Base-by-base conservation (phyloP, 345 rosid genomes). In the Abelmoschus esculentus region DNA sequence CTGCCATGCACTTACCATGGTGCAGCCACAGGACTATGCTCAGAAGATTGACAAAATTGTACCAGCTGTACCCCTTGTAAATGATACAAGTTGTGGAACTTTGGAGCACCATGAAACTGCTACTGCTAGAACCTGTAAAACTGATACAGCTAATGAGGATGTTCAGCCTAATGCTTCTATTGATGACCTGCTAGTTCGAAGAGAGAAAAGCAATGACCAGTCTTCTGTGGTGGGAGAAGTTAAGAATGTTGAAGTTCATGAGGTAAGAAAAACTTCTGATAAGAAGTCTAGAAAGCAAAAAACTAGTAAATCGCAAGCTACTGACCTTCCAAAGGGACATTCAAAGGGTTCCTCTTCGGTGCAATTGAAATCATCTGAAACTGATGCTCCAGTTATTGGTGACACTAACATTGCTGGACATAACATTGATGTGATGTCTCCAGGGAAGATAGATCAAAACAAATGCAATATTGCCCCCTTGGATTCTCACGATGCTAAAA, bases 231-330 rank as follows among this genome's bases (percentile, higher is more conserved):
- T 55, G 31, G 47, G 78, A 5, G 91, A 81, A 70, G 74, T 66
- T 28, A 89, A 82, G 76, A 77, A 52, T 75, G 78, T 44, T 80
- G 97, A 91, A 76, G 74, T 67, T 44, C 78, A 78, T 63, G 97
- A 86, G 67, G 80, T 73, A 26, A 87, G 80, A 66, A 95, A 88
- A 73, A 72, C 85, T 69, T 80, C 90, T 29, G 97, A 88, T 71
- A 95, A 91, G 87, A 92, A 89, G 83, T 80, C 96, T 31, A 89
- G 86, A 78, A 92, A 86, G 80, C 97, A 90, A 71, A 91, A 91
- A 70, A 74, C 83, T 77, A 63, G 72, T 11, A 92, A 86, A 81
- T 73, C 74, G 14, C 85, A 74, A 74, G 61, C 87, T 53, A 70
- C 87, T 78, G 93, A 87, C 57, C 83, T 77, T 70, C 79, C 76